Evolutionary conservation across 1,139 yeast species (phyloP).

Genomic region (Oligophagozyma castellii): DNA sequence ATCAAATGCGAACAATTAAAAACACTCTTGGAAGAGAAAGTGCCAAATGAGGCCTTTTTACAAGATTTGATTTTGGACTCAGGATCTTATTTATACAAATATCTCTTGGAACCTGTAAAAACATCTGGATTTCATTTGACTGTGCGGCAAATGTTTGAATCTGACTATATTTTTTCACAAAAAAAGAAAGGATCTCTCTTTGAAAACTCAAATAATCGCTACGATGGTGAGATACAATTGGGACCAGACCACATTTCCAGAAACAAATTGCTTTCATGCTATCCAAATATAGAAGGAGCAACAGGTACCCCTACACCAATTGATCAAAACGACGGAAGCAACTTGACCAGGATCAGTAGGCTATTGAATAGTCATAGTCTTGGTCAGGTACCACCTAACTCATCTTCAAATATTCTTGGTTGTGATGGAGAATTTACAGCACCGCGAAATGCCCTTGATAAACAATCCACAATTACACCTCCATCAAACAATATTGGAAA

Average conservation of each 20-base stretch:
- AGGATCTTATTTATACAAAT: slow-evolving; percentile 14
- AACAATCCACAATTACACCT: background rate
- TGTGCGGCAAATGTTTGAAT: slow-evolving; percentile 13
- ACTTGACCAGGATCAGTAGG: too few relatives aligned
- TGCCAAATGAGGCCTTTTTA: slow-evolving; percentile 9
- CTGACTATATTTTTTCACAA: background rate
- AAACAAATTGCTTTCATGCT: background rate
- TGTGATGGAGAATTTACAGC: background rate
- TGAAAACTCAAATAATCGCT: background rate
- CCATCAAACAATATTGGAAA: background rate
- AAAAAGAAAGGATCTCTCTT: background rate
- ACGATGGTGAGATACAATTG: background rate
- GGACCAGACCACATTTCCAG: background rate
- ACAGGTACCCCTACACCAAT: background rate
- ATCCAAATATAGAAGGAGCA: background rate
- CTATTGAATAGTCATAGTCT: background rate
- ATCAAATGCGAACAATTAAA: slow-evolving; percentile 8
- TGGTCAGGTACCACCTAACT: background rate
- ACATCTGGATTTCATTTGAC: slow-evolving; percentile 19
- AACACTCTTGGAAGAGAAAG: slow-evolving; percentile 6
- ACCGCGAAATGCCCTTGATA: too few relatives aligned
- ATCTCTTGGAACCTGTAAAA: slow-evolving; percentile 13
- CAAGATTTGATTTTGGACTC: slow-evolving; percentile 11
- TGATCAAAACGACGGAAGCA: too few relatives aligned
- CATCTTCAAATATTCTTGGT: background rate